These are phyloP conservation scores for Orbilia blumenaviensis DNA, from an alignment of 2,329 filamentous ascomycete genomes.

Conservation along the genomic window DNA sequence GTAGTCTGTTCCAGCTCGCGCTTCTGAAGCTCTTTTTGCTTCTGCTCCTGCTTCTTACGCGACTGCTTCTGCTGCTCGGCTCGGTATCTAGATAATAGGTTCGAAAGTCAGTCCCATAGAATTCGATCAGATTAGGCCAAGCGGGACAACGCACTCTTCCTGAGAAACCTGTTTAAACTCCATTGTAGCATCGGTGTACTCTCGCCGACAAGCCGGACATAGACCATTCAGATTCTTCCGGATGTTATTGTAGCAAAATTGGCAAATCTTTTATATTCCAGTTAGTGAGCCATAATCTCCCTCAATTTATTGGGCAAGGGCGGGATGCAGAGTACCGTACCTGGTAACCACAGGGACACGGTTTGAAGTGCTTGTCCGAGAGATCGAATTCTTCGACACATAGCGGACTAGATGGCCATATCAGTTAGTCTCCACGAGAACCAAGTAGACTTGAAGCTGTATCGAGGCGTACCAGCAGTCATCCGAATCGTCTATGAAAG, in stretches of 20 bases:
- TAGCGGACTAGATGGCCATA: slow-evolving; percentile 74
- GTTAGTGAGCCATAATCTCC: background rate
- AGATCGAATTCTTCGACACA: slow-evolving; percentile 99
- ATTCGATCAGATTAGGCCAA: background rate
- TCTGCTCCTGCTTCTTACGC: slow-evolving; percentile 86
- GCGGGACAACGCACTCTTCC: slow-evolving; percentile 78
- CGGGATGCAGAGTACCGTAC: slow-evolving; percentile 65
- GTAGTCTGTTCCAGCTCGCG: slow-evolving; percentile 95
- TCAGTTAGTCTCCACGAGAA: slow-evolving; percentile 52
- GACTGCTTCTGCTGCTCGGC: slow-evolving; percentile 72
- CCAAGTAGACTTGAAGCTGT: background rate
- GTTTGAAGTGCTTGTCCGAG: slow-evolving; percentile 94
- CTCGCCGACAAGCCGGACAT: slow-evolving; percentile 94
- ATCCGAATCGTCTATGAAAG: slow-evolving; percentile 76
- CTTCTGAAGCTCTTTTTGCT: slow-evolving; percentile 95
- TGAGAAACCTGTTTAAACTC: slow-evolving; percentile 93
- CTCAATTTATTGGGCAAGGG: slow-evolving; percentile 52
- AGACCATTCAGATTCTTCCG: slow-evolving; percentile 97
- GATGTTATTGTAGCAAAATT: slow-evolving; percentile 99
- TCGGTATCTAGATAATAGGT: slow-evolving; percentile 62
- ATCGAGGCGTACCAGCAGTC: slow-evolving; percentile 70
- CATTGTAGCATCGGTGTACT: slow-evolving; percentile 96
- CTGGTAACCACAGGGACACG: slow-evolving; percentile 97
- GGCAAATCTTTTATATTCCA: slow-evolving; percentile 76
- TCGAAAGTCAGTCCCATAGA: background rate